A percentile compares a stretch with the other conserved stretches of the same genome.
Conservation (phyloP, 2,329 filamentous ascomycete species). For the Colletotrichum theobromicola region DNA sequence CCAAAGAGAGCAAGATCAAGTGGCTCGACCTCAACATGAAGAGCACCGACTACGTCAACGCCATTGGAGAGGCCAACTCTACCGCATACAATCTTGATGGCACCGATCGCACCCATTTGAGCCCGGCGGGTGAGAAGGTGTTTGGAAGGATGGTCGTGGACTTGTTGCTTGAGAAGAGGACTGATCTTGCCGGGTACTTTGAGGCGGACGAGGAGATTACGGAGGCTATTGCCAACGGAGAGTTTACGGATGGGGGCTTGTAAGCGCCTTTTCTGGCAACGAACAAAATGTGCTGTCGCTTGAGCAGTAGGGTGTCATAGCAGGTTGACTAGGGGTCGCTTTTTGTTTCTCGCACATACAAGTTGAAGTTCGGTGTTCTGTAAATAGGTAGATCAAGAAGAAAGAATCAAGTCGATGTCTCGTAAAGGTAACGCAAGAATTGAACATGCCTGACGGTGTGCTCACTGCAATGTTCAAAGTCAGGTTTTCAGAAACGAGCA, state of each 20-base stretch:
- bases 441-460: background rate
- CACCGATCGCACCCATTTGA: constrained; percentile 62
- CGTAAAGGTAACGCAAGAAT: background rate
- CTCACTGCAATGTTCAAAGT: background rate
- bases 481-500: background rate
- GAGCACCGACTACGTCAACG: constrained; percentile 55
- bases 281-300: accelerated
- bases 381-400: background rate
- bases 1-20: constrained; percentile 37
- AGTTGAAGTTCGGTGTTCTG: background rate
- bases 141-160: constrained; percentile 65
- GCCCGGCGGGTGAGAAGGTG: constrained; percentile 54
- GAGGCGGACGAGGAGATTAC: constrained; percentile 33
- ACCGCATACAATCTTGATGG: constrained; percentile 50
- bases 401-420: background rate
- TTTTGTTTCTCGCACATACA: background rate
- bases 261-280: background rate
- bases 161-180: constrained; percentile 40
- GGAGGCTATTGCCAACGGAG: constrained; percentile 32
- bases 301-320: accelerated
- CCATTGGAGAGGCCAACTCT: constrained; percentile 51
- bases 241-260: constrained; percentile 28
- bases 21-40: constrained; percentile 57
- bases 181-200: constrained; percentile 28
- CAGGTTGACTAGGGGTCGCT: accelerated